Base-by-base conservation (phyloP, 2,329 filamentous ascomycete genomes). In the Coniella lustricola region DNA sequence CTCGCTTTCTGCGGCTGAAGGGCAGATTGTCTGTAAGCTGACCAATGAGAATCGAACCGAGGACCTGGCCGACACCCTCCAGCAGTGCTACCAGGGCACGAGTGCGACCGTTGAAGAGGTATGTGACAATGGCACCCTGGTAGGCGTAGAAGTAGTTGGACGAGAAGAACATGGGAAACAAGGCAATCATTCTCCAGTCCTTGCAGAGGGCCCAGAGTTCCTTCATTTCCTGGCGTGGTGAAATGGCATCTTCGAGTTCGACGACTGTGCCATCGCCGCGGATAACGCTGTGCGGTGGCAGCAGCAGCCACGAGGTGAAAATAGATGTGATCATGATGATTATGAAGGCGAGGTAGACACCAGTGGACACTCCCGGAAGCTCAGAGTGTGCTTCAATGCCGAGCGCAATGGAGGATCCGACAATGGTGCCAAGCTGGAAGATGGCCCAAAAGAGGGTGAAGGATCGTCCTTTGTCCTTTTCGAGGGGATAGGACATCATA, bases 91-190 rank as follows among this genome's bases (percentile, higher is more conserved):
- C 88, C 51, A 90, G 73, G n/a, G 85, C 75, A 29, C 84, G 77
- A 8, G 86, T 89, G 54, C 87, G 81, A 35, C 81, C 81, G 62
- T 84, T 83, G 71, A 90, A 90, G 55, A 81, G 77, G 40, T 79
- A 77, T 13, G 73, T 71, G 56, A 90, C 90, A 65, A 90, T 75
- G 42, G 74, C 76, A 60, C 88, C 88, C 58, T 90, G 87, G 64
- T 90, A 91, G 48, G 81, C 81, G 66, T 87, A 87, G 67, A 91
- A 91, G 83, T 85, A 89, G 64, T 91, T 90, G 61, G 82, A 87
- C 18, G 83, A 79, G 63, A 87, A 78, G 70, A 90, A 90, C 82
- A 90, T 87, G 58, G 87, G 87, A 67, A 89, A 90, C 25, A 90
- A 75, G 7, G 82, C 66, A 41, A 89, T 55, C 56, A 90, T 84